These are phyloP conservation scores for Fusarium sp. DNA, from an alignment of 2,329 filamentous ascomycete genomes.

Conservation along the genomic window DNA sequence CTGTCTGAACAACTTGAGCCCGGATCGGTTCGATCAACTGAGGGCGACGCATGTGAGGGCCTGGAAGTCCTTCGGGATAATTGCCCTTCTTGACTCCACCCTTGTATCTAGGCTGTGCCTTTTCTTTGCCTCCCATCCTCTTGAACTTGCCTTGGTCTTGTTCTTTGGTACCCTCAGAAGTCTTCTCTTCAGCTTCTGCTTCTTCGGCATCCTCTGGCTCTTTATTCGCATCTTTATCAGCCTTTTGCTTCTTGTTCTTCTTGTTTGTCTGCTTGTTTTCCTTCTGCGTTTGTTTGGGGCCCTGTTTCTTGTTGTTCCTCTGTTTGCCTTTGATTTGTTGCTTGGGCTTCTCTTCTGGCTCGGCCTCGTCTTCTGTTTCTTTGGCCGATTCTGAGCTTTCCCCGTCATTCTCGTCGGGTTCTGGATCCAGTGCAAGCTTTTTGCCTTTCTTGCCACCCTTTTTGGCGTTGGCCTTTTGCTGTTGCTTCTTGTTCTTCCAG, in stretches of 20 bases:
- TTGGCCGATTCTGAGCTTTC: conserved; percentile 31
- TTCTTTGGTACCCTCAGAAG: conserved; percentile 13
- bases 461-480: conserved; percentile 23
- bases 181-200: conserved; percentile 13
- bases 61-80: conserved; percentile 47
- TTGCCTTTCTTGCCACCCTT: conserved; percentile 17
- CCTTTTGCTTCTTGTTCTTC: conserved; percentile 29
- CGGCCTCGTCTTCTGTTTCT: conserved; percentile 29
- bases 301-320: conserved; percentile 25
- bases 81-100: conserved; percentile 38
- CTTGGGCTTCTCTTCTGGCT: conserved; percentile 15
- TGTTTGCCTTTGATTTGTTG: conserved; percentile 27
- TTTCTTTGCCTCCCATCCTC: conserved; percentile 20
- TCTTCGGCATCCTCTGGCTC: conserved; percentile 17
- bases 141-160: conserved; percentile 38
- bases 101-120: conserved; percentile 27
- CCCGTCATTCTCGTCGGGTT: conserved; percentile 25
- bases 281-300: conserved; percentile 11
- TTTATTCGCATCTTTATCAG: conserved; percentile 25
- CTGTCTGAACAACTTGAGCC: conserved; percentile 64
- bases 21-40: conserved; percentile 61
- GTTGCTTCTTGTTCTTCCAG: conserved; percentile 32
- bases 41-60: conserved; percentile 52
- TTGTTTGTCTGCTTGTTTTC: conserved; percentile 19
- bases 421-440: conserved; percentile 5